Evolutionary conservation across 73 alveolate genomes (phyloP).

Genomic region (Stentor coeruleus): DNA sequence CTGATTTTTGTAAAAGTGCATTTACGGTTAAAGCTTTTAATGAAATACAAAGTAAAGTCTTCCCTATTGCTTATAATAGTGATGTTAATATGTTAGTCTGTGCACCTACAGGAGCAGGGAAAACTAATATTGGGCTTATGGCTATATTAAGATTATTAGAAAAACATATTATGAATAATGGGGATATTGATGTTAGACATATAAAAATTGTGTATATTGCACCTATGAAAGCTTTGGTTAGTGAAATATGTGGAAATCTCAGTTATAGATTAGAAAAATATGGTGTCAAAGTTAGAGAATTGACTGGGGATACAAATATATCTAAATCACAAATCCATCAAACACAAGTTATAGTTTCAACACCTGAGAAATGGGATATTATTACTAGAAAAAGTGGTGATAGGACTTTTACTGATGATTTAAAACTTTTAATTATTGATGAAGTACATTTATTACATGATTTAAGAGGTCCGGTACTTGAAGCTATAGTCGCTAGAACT

Average conservation of each 20-base stretch:
- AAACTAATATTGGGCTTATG: slow-evolving; percentile 90
- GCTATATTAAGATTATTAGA: slow-evolving; percentile 79
- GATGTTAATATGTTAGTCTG: slow-evolving; percentile 94
- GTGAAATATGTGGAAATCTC: slow-evolving; percentile 51
- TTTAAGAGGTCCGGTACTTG: slow-evolving; percentile 99
- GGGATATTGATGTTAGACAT: slow-evolving; percentile 76
- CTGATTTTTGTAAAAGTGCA: slow-evolving; percentile 61
- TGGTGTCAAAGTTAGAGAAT: slow-evolving; percentile 91
- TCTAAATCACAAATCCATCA: slow-evolving; percentile 92
- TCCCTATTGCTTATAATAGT: slow-evolving; percentile 73
- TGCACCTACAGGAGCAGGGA: slow-evolving; percentile 99
- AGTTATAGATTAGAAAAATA: slow-evolving; percentile 32
- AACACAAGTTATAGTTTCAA: slow-evolving; percentile 97
- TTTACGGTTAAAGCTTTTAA: slow-evolving; percentile 75
- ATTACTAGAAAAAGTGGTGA: slow-evolving; percentile 97
- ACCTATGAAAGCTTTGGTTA: slow-evolving; percentile 98
- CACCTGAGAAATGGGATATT: slow-evolving; percentile 99
- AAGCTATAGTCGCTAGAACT: slow-evolving; percentile 98
- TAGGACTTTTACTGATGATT: slow-evolving; percentile 91
- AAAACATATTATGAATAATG: slow-evolving; percentile 65
- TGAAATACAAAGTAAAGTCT: slow-evolving; percentile 69
- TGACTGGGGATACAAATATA: slow-evolving; percentile 98
- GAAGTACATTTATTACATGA: slow-evolving; percentile 99
- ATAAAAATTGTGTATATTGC: slow-evolving; percentile 98
- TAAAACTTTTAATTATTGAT: slow-evolving; percentile 96